phyloP scores from a whole-genome alignment of 352 stramenopile species.

The Globisporangium iwayamae region DNA sequence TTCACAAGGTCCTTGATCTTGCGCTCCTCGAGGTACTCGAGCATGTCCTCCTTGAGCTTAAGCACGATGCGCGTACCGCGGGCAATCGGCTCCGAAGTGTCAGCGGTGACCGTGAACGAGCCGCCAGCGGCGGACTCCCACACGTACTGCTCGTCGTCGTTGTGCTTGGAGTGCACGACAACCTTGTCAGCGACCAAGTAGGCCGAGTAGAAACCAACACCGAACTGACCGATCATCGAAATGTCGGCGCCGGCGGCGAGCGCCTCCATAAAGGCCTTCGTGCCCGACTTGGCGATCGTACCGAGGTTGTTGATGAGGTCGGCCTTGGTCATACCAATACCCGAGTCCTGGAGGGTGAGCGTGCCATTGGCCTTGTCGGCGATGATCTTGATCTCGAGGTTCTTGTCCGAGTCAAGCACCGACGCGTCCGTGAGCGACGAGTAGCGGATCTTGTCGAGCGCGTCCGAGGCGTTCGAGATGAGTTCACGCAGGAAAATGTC shows the following conservation, averaged over 20 bases:
- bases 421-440: slow-evolving; percentile 94
- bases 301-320: slow-evolving; percentile 99
- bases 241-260: slow-evolving; percentile 97
- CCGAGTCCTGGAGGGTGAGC: slow-evolving; percentile 97
- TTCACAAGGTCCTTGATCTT: slow-evolving; percentile 99
- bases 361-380: slow-evolving; percentile 99
- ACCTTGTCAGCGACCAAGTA: slow-evolving; percentile 99
- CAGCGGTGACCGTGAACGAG: slow-evolving; percentile 95
- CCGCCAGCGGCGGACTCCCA: slow-evolving; percentile 97
- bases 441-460: slow-evolving; percentile 98
- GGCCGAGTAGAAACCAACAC: slow-evolving; percentile 99
- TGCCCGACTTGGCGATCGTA: slow-evolving; percentile 99
- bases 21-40: slow-evolving; percentile 98
- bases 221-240: slow-evolving; percentile 99
- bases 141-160: slow-evolving; percentile 97
- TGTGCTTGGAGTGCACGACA: slow-evolving; percentile 98
- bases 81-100: slow-evolving; percentile 84
- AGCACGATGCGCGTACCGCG: slow-evolving; percentile 96
- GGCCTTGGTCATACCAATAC: slow-evolving; percentile 99
- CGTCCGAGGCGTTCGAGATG: slow-evolving; percentile 96
- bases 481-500: slow-evolving; percentile 98
- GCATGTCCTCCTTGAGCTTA: slow-evolving; percentile 99
- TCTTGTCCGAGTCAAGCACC: slow-evolving; percentile 95
- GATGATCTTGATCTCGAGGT: slow-evolving; percentile 99
- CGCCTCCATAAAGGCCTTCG: slow-evolving; percentile 99